A percentile compares a stretch with the other conserved stretches of the same genome.
Conservation (phyloP, 345 rosid genomes). For the Alliaria petiolata region DNA sequence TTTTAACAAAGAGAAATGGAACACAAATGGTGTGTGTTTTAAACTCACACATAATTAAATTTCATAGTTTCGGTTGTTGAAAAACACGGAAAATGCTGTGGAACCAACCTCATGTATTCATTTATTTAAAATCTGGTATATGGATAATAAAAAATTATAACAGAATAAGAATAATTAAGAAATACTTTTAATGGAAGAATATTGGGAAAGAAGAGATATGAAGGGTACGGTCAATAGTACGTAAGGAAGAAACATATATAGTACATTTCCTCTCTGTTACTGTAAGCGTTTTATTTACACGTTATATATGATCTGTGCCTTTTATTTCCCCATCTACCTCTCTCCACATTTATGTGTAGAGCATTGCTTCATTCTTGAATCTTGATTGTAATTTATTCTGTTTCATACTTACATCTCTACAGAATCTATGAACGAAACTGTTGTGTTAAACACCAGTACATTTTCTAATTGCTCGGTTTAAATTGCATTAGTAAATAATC, state of each 20-base stretch:
- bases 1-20: neutral
- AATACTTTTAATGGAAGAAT: neutral
- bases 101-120: neutral
- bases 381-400: neutral
- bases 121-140: neutral
- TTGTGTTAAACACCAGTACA: neutral
- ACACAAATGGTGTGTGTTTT: conserved; percentile 19
- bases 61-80: conserved; percentile 4
- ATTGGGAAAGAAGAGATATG: conserved; percentile 14
- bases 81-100: conserved; percentile 16
- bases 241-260: conserved; percentile 15
- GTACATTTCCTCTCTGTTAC: neutral
- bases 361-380: conserved; percentile 6
- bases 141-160: neutral
- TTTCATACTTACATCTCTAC: neutral
- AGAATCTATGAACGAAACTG: conserved; percentile 1
- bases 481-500: neutral
- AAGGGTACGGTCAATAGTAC: conserved; percentile 19
- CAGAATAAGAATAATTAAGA: neutral
- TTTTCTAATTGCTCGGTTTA: neutral
- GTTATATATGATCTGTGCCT: neutral
- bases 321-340: neutral
- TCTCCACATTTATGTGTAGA: conserved; percentile 13
- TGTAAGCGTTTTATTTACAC: neutral
- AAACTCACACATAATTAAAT: conserved; percentile 14